phyloP scores from a whole-genome alignment of 2,329 filamentous ascomycete species.

The Harringtonia aguacate region DNA sequence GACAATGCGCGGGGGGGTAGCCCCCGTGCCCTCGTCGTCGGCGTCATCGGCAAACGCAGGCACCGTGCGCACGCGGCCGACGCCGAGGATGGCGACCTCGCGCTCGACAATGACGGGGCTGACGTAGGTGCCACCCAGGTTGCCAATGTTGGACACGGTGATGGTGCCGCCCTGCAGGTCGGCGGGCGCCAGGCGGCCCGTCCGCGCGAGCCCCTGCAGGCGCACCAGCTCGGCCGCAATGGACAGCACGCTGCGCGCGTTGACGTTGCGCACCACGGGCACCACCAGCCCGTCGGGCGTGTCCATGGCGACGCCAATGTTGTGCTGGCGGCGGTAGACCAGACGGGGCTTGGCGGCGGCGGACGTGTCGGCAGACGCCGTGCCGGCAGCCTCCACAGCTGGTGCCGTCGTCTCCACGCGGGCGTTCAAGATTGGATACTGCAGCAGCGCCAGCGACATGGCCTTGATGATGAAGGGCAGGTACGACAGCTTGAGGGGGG shows the following conservation, averaged over 20 bases:
- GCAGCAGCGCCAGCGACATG: constrained; percentile 70
- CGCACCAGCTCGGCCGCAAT: constrained; percentile 68
- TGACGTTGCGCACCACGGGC: constrained; percentile 81
- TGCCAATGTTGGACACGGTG: constrained; percentile 94
- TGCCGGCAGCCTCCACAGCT: constrained; percentile 15
- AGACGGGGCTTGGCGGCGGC: constrained; percentile 55
- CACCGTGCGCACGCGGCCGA: constrained; percentile 70
- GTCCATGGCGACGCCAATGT: constrained; percentile 94
- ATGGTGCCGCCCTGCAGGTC: constrained; percentile 85
- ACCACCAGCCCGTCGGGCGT: constrained; percentile 81
- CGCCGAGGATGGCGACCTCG: constrained; percentile 84
- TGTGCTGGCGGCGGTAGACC: constrained; percentile 73
- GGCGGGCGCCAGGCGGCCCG: constrained; percentile 61
- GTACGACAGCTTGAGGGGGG: constrained; percentile 63
- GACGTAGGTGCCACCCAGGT: constrained; percentile 85
- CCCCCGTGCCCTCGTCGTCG: constrained; percentile 38
- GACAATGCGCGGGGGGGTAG: constrained; percentile 56
- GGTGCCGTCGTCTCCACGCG: constrained; percentile 48
- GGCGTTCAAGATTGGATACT: constrained; percentile 81
- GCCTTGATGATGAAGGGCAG: constrained; percentile 96
- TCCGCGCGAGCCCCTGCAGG: constrained; percentile 60
- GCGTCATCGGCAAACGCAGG: constrained; percentile 62
- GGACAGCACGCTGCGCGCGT: constrained; percentile 61
- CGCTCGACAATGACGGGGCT: constrained; percentile 82
- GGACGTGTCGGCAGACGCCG: constrained; percentile 18